phyloP scores from a whole-genome alignment of 257 asterid species.

The Marsdenia floribunda region DNA sequence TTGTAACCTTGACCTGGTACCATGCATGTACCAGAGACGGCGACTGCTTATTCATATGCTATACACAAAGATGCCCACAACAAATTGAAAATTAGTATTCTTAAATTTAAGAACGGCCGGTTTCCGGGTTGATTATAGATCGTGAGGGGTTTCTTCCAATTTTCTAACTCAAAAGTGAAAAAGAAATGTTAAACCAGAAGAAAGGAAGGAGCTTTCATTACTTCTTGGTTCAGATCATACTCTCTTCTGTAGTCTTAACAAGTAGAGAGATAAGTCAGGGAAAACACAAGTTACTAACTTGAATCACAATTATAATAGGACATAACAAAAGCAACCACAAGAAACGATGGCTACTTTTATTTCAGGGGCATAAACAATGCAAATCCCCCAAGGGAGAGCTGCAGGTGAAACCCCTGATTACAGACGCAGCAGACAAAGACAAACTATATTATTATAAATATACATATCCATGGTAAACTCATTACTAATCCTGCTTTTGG shows the following conservation, averaged over 20 bases:
- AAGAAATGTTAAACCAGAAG: neutral
- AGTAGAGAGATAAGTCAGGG: constrained; percentile 8
- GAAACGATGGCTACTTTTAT: constrained; percentile 12
- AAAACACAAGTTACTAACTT: too few species aligned
- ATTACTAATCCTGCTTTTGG: constrained; percentile 32
- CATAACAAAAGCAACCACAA: constrained; percentile 6
- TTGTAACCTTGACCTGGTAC: too few species aligned
- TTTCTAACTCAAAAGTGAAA: too few species aligned
- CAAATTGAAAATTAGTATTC: too few species aligned
- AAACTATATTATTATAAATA: neutral
- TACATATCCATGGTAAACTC: neutral
- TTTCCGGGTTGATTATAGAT: too few species aligned
- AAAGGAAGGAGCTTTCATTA: constrained; percentile 18
- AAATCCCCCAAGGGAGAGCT: neutral
- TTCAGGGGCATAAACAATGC: neutral
- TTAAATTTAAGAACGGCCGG: too few species aligned
- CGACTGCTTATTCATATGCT: too few species aligned
- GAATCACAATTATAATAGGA: too few species aligned
- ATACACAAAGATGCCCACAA: too few species aligned
- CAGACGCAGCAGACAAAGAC: constrained; percentile 8
- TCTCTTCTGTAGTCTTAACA: neutral
- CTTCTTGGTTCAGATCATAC: neutral
- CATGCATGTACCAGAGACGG: too few species aligned
- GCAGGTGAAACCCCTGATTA: neutral
- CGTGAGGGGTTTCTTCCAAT: too few species aligned